Evolutionary conservation across 805 yeast genomes (phyloP), one percentile per base, ranked within the genome.

Genomic region (Ogataea methanolica): DNA sequence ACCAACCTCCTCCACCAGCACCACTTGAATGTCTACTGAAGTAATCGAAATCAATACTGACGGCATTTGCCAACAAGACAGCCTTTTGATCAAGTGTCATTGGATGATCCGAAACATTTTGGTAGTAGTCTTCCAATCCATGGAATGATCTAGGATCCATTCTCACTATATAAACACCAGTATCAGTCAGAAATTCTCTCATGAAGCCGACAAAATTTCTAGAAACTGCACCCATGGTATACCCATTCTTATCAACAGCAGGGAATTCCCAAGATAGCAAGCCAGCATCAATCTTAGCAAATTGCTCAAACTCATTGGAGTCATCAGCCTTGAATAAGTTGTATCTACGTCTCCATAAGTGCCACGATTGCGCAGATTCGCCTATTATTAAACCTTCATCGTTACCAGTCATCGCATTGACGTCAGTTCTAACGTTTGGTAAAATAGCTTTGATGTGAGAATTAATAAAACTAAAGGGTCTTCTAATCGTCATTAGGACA

Each of bases 121-220:
- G 34, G 53, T 81, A 80, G 36, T 71, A 54, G 34, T 69, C 72
- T 15, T 74, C 80, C 56, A 82, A 66, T 0, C 85, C 88, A 3
- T 72, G 75, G 54, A 85, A 83, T 53, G 87, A 74, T 21, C 72
- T 72, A 1, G 86, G 84, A 58, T 88, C 96, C 87, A 90, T 85
- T 49, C 96, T 69, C 29, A 92, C 68, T 31, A 91, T 80, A 64
- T 94, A 92, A 1, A 89, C 91, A 52, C 98, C 98, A 0, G 97
- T 87, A 66, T 94, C 98, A 0, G 98, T 91, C 60, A 92, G 85
- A 59, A 91, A 67, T 62, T 94, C 99, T 59, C 97, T 76, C 2
- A 95, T 96, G 38, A 94, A 69, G 0, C 99, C 99, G 6, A 87
- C 96, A 94, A 96, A 94, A 65, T 90, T 90, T 58, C 98, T 76